Evolutionary conservation across 2,329 filamentous ascomycete genomes (phyloP), one percentile per base, ranked within the genome.

Genomic region (Graphilbum ipis-grandicollis): DNA sequence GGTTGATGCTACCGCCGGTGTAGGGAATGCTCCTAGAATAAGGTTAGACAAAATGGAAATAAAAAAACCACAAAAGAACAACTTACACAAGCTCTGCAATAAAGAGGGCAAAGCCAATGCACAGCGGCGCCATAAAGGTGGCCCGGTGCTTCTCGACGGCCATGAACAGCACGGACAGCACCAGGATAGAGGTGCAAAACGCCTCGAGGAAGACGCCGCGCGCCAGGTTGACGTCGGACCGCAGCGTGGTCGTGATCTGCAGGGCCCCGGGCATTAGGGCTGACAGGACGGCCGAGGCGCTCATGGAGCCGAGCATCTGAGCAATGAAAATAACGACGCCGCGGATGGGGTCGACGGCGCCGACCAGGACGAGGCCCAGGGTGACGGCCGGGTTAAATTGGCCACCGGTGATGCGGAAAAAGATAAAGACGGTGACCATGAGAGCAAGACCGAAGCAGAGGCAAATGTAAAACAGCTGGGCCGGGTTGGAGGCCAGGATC

Each of bases 61-160:
- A 19, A 7, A 2, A 14, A n/a, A 7, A 3, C 25, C 23, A 5
- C 12, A 13, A 18, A 3, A 9, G 5, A 13, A 5, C 14, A 9
- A 44, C 48, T 36, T 42, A 52, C 51, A 51, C 54, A 35, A 65
- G 51, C 49, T 66, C 56, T 5, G 58, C 57, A 31, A 83, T 65
- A 52, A 84, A 83, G 37, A 84, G 63, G 0, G 77, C 62, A 2
- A 82, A 54, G 1, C 80, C 80, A 45, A 85, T 81, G 12, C 75
- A 77, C 4, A 84, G 57, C 0, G 79, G 79, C 0, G 79, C 79
- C 2, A 83, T 56, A 49, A 66, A 81, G 0, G 79, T 84, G 3
- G 71, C 71, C 32, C 75, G 73, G 52, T 83, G 77, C 56, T 84
- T 83, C 51, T 82, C 76, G 4, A 72, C 70, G 0, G 76, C 77